phyloP scores from a whole-genome alignment of 1,284 basidiomycete genomes.

The Fomitopsis palustris region DNA sequence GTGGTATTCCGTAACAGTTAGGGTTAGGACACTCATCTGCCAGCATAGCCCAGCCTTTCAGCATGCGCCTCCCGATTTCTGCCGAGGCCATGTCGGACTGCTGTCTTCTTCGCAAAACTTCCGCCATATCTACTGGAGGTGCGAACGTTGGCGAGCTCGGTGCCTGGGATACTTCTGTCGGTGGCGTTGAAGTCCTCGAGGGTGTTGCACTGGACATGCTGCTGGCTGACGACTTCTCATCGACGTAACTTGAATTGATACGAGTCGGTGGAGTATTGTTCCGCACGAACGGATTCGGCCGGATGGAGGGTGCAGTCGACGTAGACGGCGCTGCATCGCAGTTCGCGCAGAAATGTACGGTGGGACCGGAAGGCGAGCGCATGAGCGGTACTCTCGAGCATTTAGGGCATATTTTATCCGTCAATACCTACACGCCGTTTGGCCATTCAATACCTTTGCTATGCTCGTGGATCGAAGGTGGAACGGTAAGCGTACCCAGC shows the following conservation, averaged over 20 bases:
- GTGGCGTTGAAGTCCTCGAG: slow-evolving; percentile 68
- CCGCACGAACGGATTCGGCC: neutral
- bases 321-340: slow-evolving; percentile 43
- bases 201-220: slow-evolving; percentile 43
- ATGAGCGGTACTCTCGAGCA: slow-evolving; percentile 62
- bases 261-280: neutral
- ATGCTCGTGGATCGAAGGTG: neutral
- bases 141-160: slow-evolving; percentile 60
- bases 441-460: neutral
- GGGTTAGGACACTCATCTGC: slow-evolving; percentile 73
- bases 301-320: neutral
- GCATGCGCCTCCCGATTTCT: slow-evolving; percentile 70
- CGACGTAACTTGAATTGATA: neutral
- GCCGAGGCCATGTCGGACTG: slow-evolving; percentile 78
- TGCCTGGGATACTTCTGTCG: slow-evolving; percentile 63
- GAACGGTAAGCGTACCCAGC: slow-evolving; percentile 53
- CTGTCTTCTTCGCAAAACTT: slow-evolving; percentile 60
- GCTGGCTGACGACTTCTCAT: slow-evolving; percentile 41
- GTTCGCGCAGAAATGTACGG: slow-evolving; percentile 55
- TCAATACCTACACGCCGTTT: slow-evolving; percentile 48
- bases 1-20: slow-evolving; percentile 67
- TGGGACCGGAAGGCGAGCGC: slow-evolving; percentile 58
- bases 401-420: slow-evolving; percentile 58
- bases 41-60: slow-evolving; percentile 84
- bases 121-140: slow-evolving; percentile 58